These are phyloP conservation scores for Gossypium ekmanianum DNA, from an alignment of 345 rosid species.

Conservation along the genomic window DNA sequence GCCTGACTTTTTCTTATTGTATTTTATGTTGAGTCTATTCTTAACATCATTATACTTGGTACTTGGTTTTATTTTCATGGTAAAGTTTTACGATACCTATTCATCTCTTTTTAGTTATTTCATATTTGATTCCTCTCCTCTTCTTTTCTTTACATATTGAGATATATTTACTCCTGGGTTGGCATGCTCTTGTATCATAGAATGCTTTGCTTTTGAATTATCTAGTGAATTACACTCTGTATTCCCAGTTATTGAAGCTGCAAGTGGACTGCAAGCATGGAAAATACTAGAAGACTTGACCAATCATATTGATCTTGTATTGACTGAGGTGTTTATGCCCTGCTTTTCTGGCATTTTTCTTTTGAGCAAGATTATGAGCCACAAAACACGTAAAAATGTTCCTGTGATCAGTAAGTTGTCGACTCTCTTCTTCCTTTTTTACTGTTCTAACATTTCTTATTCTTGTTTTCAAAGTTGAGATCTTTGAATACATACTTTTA, in stretches of 20 bases:
- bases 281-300: constrained; percentile 45
- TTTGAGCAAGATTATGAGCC: constrained; percentile 52
- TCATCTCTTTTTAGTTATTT: background rate
- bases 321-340: constrained; percentile 60
- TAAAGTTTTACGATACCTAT: background rate
- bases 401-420: constrained; percentile 53
- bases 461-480: background rate
- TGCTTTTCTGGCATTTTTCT: constrained; percentile 52
- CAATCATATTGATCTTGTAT: constrained; percentile 49
- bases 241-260: constrained; percentile 40
- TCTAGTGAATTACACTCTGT: background rate
- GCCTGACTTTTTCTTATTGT: background rate
- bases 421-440: background rate
- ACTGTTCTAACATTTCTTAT: background rate
- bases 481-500: constrained; percentile 20
- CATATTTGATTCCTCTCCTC: background rate
- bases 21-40: background rate
- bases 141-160: background rate
- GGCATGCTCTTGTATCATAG: background rate
- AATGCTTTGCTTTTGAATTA: background rate
- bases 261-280: constrained; percentile 66
- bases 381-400: constrained; percentile 46
- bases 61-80: background rate
- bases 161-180: background rate
- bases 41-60: background rate